Percentiles rank a stretch among this genome's conserved stretches.
phyloP scores from a whole-genome alignment of 805 yeast species.

The Ogataea pignaliae region DNA sequence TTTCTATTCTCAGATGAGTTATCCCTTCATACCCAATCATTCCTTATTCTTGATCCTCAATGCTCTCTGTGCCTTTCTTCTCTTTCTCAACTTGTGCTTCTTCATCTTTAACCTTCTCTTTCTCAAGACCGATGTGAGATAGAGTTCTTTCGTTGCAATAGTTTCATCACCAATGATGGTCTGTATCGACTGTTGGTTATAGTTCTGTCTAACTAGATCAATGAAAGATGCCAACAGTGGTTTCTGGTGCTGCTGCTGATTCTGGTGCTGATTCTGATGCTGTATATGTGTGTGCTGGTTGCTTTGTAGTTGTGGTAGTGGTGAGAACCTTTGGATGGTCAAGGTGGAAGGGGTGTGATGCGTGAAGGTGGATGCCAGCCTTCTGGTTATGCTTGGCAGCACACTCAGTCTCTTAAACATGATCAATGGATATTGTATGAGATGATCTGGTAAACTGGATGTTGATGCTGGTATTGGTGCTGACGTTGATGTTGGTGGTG shows the following conservation, averaged over 20 bases:
- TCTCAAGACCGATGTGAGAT: conserved; percentile 68
- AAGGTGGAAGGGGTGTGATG: background rate
- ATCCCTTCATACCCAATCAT: conserved; percentile 10
- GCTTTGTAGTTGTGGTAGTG: background rate
- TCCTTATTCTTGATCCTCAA: conserved; percentile 64
- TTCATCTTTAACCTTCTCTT: conserved; percentile 94
- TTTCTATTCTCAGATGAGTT: background rate
- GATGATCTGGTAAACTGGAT: too few species aligned
- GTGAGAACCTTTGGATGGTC: background rate
- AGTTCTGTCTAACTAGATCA: too few species aligned
- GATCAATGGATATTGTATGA: background rate
- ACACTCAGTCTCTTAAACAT: conserved; percentile 2
- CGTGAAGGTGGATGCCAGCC: conserved; percentile 1
- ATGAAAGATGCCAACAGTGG: background rate
- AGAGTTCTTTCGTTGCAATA: conserved; percentile 19
- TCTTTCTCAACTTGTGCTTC: conserved; percentile 94
- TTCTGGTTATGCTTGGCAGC: conserved; percentile 2
- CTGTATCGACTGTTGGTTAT: background rate
- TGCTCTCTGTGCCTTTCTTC: conserved; percentile 91
- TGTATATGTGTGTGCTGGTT: too few species aligned
- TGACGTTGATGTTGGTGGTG: too few species aligned
- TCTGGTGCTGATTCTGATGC: background rate
- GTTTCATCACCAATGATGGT: background rate
- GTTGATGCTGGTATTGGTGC: too few species aligned
- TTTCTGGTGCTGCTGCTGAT: background rate